Percentiles rank a stretch among this genome's conserved stretches.
These are phyloP conservation scores for Wickerhamiella azyma DNA, from an alignment of 805 yeast genomes.

Conservation along the genomic window DNA sequence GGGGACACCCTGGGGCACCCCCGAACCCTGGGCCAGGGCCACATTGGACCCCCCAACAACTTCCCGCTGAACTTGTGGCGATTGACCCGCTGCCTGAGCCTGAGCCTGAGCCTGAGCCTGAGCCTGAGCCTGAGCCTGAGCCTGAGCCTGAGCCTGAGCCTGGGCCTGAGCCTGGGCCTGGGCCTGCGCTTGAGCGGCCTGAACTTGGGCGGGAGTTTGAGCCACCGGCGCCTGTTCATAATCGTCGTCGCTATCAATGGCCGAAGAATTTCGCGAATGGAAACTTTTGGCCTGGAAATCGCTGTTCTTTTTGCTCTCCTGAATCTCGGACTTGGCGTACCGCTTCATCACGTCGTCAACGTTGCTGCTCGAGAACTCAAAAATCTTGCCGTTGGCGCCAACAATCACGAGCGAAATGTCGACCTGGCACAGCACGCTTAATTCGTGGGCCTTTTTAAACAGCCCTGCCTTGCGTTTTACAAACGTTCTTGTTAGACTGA, in stretches of 20 bases:
- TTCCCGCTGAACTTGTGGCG: no score
- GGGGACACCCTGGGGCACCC: no score
- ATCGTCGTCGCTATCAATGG: slow-evolving; percentile 10
- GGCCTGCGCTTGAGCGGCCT: not conserved
- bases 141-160: not conserved
- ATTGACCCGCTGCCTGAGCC: not conserved
- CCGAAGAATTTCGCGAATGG: slow-evolving; percentile 2
- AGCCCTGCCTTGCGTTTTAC: slow-evolving; percentile 90
- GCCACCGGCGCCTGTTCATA: slow-evolving; percentile 7
- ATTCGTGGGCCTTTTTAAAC: slow-evolving; percentile 67
- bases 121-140: not conserved
- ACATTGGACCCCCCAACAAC: no score
- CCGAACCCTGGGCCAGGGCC: no score
- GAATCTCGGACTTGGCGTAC: slow-evolving; percentile 25
- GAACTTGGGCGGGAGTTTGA: not conserved
- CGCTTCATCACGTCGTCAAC: slow-evolving; percentile 36
- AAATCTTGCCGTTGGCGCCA: slow-evolving; percentile 63
- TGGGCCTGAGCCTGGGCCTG: not conserved
- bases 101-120: slow-evolving; percentile 2
- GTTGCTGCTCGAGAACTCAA: slow-evolving; percentile 69
- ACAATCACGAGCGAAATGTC: slow-evolving; percentile 83
- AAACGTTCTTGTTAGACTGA: slow-evolving; percentile 41
- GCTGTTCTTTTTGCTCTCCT: slow-evolving; percentile 19
- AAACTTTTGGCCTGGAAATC: slow-evolving; percentile 15
- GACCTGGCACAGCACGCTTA: slow-evolving; percentile 82